Evolutionary conservation across 345 rosid species (phyloP).

Genomic region (Trapa bicornis): DNA sequence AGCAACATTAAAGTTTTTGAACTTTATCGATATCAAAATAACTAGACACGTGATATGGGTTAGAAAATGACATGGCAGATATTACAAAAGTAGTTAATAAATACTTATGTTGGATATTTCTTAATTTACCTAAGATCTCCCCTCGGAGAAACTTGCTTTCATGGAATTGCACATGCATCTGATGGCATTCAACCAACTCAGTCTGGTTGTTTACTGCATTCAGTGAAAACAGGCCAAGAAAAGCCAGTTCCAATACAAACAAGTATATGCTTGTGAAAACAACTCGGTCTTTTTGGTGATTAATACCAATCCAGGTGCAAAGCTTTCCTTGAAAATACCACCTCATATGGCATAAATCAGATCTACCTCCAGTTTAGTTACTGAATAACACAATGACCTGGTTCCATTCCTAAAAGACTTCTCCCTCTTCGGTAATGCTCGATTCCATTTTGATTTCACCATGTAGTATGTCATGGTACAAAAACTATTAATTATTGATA

Average conservation of each 20-base stretch:
- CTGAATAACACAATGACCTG: slow-evolving; percentile 28
- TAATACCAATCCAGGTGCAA: neutral
- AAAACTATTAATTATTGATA: slow-evolving; percentile 9
- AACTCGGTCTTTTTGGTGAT: neutral
- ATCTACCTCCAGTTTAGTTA: slow-evolving; percentile 52
- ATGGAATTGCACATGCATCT: neutral
- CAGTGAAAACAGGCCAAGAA: neutral
- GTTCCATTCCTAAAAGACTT: slow-evolving; percentile 25
- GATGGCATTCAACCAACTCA: neutral
- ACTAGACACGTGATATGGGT: neutral
- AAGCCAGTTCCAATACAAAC: slow-evolving; percentile 2
- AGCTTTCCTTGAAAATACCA: neutral
- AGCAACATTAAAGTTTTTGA: neutral
- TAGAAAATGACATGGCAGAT: neutral
- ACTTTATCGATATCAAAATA: neutral
- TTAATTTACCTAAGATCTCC: neutral
- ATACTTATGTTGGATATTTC: neutral
- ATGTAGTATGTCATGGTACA: slow-evolving; percentile 76
- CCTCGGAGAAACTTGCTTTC: neutral
- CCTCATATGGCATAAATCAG: slow-evolving; percentile 68
- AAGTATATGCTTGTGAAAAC: neutral
- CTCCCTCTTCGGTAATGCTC: slow-evolving; percentile 46
- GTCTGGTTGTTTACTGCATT: neutral
- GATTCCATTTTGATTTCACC: slow-evolving; percentile 41
- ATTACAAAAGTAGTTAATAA: neutral